These are phyloP conservation scores for Cladosporium sp. DNA, from an alignment of 2,329 filamentous ascomycete genomes.

Conservation along the genomic window DNA sequence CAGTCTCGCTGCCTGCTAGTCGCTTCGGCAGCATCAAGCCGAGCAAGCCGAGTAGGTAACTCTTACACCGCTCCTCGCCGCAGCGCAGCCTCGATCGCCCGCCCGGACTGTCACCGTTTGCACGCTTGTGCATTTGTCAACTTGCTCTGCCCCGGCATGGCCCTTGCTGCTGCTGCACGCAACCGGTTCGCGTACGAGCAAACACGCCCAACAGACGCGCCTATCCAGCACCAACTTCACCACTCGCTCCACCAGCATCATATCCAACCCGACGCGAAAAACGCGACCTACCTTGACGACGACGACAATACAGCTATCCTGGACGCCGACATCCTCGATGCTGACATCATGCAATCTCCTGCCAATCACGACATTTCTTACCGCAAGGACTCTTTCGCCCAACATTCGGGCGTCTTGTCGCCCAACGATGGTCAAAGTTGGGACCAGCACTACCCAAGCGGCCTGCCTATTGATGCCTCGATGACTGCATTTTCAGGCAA, in stretches of 20 bases:
- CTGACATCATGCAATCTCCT: conserved; percentile 36
- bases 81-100: conserved; percentile 9
- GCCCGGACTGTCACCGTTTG: conserved; percentile 16
- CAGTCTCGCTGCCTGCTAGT: neutral
- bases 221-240: conserved; percentile 4
- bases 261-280: conserved; percentile 4
- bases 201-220: conserved; percentile 17
- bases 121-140: conserved; percentile 13
- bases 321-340: conserved; percentile 18
- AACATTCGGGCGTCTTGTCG: conserved; percentile 35
- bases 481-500: conserved; percentile 22
- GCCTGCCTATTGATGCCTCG: conserved; percentile 25
- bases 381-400: conserved; percentile 38
- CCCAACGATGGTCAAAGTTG: conserved; percentile 33
- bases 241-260: conserved; percentile 8
- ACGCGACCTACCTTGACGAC: conserved; percentile 4
- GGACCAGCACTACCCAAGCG: conserved; percentile 31
- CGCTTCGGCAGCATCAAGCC: conserved; percentile 12
- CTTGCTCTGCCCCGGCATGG: conserved; percentile 16
- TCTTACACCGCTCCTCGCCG: conserved; percentile 16
- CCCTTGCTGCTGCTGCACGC: conserved; percentile 20
- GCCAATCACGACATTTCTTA: conserved; percentile 21
- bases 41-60: conserved; percentile 13
- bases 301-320: conserved; percentile 15
- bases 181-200: conserved; percentile 18